Conservation (phyloP, 1,139 yeast genomes). For the Lodderomyces elongisporus region DNA sequence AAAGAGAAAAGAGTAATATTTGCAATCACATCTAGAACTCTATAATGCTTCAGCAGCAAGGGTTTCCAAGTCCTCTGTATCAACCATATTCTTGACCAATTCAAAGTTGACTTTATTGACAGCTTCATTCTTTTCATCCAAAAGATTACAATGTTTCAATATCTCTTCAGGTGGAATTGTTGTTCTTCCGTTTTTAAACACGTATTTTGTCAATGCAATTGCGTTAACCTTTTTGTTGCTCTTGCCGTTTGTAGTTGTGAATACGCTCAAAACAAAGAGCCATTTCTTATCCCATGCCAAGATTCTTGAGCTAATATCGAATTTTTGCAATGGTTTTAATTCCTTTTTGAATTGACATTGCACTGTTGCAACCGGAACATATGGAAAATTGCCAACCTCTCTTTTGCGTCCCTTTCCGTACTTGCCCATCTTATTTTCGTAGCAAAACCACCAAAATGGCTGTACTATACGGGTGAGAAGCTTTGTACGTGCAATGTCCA, state of each 20-base stretch:
- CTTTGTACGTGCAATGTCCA: slow-evolving; percentile 74
- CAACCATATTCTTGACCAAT: slow-evolving; percentile 25
- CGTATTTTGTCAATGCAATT: slow-evolving; percentile 70
- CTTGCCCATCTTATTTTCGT: slow-evolving; percentile 23
- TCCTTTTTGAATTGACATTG: slow-evolving; percentile 67
- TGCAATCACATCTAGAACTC: no score
- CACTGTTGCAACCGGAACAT: slow-evolving; percentile 74
- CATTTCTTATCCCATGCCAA: slow-evolving; percentile 87
- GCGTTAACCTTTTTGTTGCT: slow-evolving; percentile 36
- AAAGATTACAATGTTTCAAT: slow-evolving; percentile 52
- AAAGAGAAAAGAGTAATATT: no score
- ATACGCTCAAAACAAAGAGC: slow-evolving; percentile 68
- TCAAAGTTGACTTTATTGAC: slow-evolving; percentile 30
- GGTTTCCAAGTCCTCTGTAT: slow-evolving; percentile 28
- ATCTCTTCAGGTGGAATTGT: slow-evolving; percentile 66
- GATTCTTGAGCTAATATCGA: slow-evolving; percentile 52
- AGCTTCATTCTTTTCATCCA: slow-evolving; percentile 45
- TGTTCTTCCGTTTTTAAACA: slow-evolving; percentile 66
- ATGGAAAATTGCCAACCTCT: slow-evolving; percentile 46
- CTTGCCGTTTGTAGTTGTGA: slow-evolving; percentile 26
- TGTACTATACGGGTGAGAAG: slow-evolving; percentile 54
- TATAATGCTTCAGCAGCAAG: slow-evolving; percentile 6
- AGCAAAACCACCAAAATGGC: slow-evolving; percentile 38
- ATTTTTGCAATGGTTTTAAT: slow-evolving; percentile 60
- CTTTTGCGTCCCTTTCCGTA: slow-evolving; percentile 27